Conservation (phyloP, 2,329 filamentous ascomycete genomes). For the Ophiobolus disseminans region DNA sequence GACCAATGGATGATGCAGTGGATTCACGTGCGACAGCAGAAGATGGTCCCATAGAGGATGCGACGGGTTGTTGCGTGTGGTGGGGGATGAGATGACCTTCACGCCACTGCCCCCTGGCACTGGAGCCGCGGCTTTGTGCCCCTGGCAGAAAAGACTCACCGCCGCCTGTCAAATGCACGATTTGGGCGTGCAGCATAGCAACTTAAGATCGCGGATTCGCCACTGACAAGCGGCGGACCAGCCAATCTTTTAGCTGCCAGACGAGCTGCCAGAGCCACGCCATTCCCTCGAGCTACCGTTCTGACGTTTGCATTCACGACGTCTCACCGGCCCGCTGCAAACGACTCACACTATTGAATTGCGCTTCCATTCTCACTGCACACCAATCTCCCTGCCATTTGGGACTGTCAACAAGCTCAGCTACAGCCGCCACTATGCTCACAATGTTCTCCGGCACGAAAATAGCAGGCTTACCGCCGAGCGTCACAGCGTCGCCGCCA, state of each 20-base stretch:
- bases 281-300: neutral
- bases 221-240: conserved; percentile 12
- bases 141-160: conserved; percentile 34
- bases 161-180: conserved; percentile 16
- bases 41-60: conserved; percentile 22
- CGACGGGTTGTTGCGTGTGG: too few species aligned
- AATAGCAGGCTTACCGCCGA: conserved; percentile 32
- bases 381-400: conserved; percentile 2
- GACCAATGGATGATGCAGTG: neutral
- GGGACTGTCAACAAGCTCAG: conserved; percentile 1
- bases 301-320: neutral
- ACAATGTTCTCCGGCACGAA: conserved; percentile 35
- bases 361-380: neutral
- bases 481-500: conserved; percentile 20
- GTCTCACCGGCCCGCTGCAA: neutral
- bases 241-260: neutral
- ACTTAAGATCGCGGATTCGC: conserved; percentile 37
- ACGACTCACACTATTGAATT: neutral
- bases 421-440: conserved; percentile 26
- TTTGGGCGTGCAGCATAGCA: conserved; percentile 13
- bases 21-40: conserved; percentile 5
- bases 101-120: conserved; percentile 32
- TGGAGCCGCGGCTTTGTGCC: conserved; percentile 15
- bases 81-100: conserved; percentile 40
- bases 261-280: neutral